phyloP scores from a whole-genome alignment of 768 basidiomycete genomes.

The Russula foetens region DNA sequence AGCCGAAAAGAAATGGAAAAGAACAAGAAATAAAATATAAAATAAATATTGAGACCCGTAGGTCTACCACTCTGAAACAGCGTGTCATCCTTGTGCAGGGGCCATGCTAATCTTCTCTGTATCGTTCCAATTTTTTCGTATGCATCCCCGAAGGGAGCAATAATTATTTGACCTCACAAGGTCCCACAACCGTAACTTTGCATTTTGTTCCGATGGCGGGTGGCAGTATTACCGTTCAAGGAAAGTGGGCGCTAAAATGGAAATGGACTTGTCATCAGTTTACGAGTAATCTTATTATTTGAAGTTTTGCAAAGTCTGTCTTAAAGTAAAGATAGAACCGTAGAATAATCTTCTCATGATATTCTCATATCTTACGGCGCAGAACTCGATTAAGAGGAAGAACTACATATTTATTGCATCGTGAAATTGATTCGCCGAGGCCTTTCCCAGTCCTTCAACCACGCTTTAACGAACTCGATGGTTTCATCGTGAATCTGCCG shows the following conservation, averaged over 20 bases:
- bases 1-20: background rate
- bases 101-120: constrained; percentile 99
- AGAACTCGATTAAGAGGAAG: background rate
- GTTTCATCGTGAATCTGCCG: constrained; percentile 73
- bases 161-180: background rate
- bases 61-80: constrained; percentile 85
- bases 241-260: background rate
- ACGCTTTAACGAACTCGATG: constrained; percentile 68
- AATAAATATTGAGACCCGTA: constrained; percentile 38
- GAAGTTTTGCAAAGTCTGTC: no score
- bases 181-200: background rate
- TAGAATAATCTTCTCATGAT: no score
- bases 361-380: background rate
- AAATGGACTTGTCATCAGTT: no score
- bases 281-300: no score
- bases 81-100: constrained; percentile 99
- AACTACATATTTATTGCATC: background rate
- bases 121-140: constrained; percentile 99
- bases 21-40: background rate
- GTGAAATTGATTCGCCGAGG: background rate
- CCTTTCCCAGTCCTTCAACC: constrained; percentile 44
- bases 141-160: constrained; percentile 87
- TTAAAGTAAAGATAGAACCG: no score
- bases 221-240: background rate
- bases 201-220: constrained; percentile 8